Evolutionary conservation across 495 filamentous ascomycete species (phyloP).

Genomic region (Endocarpon pusillum): DNA sequence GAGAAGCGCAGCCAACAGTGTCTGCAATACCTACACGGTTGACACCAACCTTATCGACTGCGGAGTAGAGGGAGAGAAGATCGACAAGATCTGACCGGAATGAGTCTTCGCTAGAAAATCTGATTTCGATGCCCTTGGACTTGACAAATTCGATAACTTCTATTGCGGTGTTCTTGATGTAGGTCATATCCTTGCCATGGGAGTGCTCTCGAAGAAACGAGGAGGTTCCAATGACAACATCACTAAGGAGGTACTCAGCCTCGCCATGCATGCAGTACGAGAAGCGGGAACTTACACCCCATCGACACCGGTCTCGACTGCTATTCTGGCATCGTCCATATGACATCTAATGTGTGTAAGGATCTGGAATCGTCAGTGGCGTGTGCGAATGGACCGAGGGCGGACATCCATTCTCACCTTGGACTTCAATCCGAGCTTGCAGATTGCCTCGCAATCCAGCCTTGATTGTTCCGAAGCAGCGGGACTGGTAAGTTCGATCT

Average conservation of each 20-base stretch:
- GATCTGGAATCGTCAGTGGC: slow-evolving; percentile 41
- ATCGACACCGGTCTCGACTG: slow-evolving; percentile 71
- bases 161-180: slow-evolving; percentile 78
- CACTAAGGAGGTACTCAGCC: slow-evolving; percentile 28
- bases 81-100: slow-evolving; percentile 73
- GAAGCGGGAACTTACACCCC: slow-evolving; percentile 32
- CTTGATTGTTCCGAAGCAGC: slow-evolving; percentile 70
- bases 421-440: slow-evolving; percentile 76
- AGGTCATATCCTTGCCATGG: slow-evolving; percentile 87
- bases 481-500: slow-evolving; percentile 69
- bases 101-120: slow-evolving; percentile 63
- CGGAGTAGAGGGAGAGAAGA: slow-evolving; percentile 57
- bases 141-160: slow-evolving; percentile 93
- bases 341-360: slow-evolving; percentile 79
- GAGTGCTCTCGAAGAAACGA: slow-evolving; percentile 82
- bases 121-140: slow-evolving; percentile 71
- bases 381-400: not conserved
- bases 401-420: slow-evolving; percentile 29
- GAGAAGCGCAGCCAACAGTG: slow-evolving; percentile 63
- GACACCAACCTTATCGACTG: slow-evolving; percentile 65
- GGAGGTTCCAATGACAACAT: slow-evolving; percentile 89
- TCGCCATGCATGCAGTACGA: not conserved
- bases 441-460: slow-evolving; percentile 69
- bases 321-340: slow-evolving; percentile 82
- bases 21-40: slow-evolving; percentile 74